phyloP scores from a whole-genome alignment of 371 early-diverging fungal genomes.

The Mucor indicus region DNA sequence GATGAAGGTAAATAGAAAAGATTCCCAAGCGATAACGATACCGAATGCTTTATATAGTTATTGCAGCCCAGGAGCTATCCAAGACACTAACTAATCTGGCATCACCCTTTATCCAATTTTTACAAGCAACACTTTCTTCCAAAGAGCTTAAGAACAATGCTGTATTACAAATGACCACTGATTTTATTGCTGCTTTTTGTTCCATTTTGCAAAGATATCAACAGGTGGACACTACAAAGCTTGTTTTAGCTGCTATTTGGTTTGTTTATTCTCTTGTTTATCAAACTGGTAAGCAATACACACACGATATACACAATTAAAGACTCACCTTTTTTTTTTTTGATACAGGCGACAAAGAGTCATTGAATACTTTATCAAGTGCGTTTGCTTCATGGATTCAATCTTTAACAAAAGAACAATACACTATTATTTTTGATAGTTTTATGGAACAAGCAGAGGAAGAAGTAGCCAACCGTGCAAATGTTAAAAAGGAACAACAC shows the following conservation, averaged over 20 bases:
- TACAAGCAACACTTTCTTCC: conserved; percentile 9
- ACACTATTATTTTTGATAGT: conserved; percentile 18
- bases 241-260: conserved; percentile 31
- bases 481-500: conserved; percentile 21
- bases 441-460: conserved; percentile 24
- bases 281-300: conserved; percentile 9
- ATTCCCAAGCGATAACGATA: neutral
- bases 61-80: conserved; percentile 17
- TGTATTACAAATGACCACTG: conserved; percentile 21
- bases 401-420: conserved; percentile 27
- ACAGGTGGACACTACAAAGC: conserved; percentile 21
- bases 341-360: conserved; percentile 12
- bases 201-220: conserved; percentile 25
- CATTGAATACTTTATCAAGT: conserved; percentile 8
- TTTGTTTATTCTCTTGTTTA: conserved; percentile 24
- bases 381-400: conserved; percentile 32
- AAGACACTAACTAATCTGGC: conserved; percentile 13
- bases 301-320: neutral
- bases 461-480: conserved; percentile 17
- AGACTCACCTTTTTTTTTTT: neutral
- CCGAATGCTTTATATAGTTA: conserved; percentile 5
- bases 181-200: conserved; percentile 34
- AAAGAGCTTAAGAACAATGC: neutral
- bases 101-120: conserved; percentile 21
- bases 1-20: conserved; percentile 22